Base-by-base conservation (phyloP, 1,284 basidiomycete species). In the Ustilago lituana region DNA sequence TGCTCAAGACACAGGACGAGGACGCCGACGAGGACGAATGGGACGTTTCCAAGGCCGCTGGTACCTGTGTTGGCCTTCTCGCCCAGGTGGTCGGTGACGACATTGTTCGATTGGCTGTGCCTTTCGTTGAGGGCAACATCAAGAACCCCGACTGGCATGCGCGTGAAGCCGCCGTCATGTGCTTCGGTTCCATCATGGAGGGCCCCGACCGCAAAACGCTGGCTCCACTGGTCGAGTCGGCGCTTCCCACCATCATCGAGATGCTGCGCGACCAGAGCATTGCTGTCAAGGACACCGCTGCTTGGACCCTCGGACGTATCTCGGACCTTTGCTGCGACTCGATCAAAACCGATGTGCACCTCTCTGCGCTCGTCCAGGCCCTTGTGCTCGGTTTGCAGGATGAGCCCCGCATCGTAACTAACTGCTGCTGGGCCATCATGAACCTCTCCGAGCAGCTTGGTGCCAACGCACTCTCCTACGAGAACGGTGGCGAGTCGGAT, bases 1-100 rank as follows among this genome's bases (percentile, higher is more conserved):
- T 98, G 19, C 87, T 98, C 62, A 93, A 91, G 6, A 90, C 89
- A 63, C 96, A 98, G 84, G 92, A 95, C 77, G 96, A 98, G 82
- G 94, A 98, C 73, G 93, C 93, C 0, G 94, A 96, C 58, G 95
- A 98, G 73, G 96, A 98, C 78, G 96, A 99, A 83, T 99, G 95
- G 96, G 96, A 95, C 78, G 89, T 95, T 39, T 90, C 93, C 24
- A 98, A 98, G 93, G 93, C 96, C 17, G 94, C 93, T n/a, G 93
- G 91, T 22, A 94, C 93, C 1, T 97, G 94, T 83, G 86, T 98
- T 44, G 87, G 89, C 33, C 89, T 94, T 36, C 88, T 98, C 54
- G 93, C 96, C 0, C 90, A 90, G 72, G 92, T 94, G 33, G 93
- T 98, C 14, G 88, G 91, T 56, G 95, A 98, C 82, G 86, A 88